A percentile compares a stretch with the other conserved stretches of the same genome.
Evolutionary conservation across 208 protist genomes (phyloP).

Genomic region (Crithidia sp.): DNA sequence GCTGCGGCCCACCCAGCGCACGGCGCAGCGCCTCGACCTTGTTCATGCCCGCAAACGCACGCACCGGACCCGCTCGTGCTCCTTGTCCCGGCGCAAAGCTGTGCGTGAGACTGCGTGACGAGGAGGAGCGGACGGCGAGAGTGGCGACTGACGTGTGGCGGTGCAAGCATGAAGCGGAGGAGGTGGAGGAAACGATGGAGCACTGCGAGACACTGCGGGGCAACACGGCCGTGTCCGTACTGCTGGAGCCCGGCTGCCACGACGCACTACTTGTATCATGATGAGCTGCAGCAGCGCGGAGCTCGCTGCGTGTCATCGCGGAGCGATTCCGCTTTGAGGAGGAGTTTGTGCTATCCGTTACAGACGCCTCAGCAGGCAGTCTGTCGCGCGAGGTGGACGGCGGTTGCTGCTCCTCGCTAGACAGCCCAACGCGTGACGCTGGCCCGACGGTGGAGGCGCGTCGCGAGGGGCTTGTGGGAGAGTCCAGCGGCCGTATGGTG

Average conservation of each 20-base stretch:
- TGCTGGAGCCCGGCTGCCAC: not conserved
- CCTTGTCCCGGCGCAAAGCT: not conserved
- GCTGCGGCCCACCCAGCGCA: constrained; percentile 10
- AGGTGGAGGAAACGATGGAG: constrained; percentile 1
- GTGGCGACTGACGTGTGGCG: not conserved
- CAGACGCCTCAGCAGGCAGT: not conserved
- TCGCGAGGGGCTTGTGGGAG: no score
- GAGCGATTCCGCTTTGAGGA: not conserved
- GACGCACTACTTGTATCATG: not conserved
- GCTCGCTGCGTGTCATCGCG: not conserved
- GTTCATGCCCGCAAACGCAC: constrained; percentile 19
- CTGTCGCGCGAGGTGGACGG: not conserved
- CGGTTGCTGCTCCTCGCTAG: not conserved
- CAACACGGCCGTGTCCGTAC: not conserved
- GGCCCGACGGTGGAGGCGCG: no score
- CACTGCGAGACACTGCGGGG: not conserved
- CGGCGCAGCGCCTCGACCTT: constrained; percentile 18
- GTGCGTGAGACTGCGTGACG: not conserved
- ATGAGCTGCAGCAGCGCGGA: not conserved
- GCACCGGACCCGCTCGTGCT: not conserved
- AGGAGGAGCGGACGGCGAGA: not conserved
- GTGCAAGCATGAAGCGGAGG: not conserved
- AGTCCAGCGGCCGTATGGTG: no score
- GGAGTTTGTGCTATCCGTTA: not conserved
- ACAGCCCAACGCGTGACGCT: not conserved